These are phyloP conservation scores for Centaurea solstitialis DNA, from an alignment of 129 eudicot species.

Conservation along the genomic window DNA sequence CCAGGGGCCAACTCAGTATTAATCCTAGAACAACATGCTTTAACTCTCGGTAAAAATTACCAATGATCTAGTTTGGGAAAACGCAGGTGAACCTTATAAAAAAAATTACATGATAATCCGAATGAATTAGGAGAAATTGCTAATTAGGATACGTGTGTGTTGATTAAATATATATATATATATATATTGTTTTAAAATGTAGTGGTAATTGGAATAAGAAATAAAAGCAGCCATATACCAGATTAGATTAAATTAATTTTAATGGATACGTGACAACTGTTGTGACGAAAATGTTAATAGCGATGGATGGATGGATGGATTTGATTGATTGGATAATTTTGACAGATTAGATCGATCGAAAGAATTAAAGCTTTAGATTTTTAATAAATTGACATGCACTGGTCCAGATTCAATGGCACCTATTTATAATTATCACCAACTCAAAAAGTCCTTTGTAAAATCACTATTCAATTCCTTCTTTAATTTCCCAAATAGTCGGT, in stretches of 20 bases:
- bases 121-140: too few species aligned
- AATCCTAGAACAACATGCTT: too few species aligned
- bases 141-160: background rate
- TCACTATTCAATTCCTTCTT: background rate
- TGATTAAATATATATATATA: background rate
- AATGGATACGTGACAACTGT: conserved; percentile 30
- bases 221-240: conserved; percentile 9
- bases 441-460: background rate
- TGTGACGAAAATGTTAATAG: conserved; percentile 33
- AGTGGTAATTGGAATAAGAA: background rate
- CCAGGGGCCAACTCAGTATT: too few species aligned
- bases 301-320: conserved; percentile 16
- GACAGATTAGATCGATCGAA: conserved; percentile 5
- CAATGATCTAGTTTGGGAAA: too few species aligned
- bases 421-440: background rate
- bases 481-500: background rate
- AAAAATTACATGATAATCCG: too few species aligned
- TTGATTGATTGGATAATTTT: conserved; percentile 21
- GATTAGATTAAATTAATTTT: conserved; percentile 1
- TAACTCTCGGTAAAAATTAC: too few species aligned
- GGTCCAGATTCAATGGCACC: conserved; percentile 35
- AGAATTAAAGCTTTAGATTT: background rate
- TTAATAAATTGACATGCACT: conserved; percentile 33
- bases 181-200: background rate
- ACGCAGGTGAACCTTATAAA: too few species aligned